phyloP scores from a whole-genome alignment of 1,284 basidiomycete genomes.

The Volvariella surrecta region DNA sequence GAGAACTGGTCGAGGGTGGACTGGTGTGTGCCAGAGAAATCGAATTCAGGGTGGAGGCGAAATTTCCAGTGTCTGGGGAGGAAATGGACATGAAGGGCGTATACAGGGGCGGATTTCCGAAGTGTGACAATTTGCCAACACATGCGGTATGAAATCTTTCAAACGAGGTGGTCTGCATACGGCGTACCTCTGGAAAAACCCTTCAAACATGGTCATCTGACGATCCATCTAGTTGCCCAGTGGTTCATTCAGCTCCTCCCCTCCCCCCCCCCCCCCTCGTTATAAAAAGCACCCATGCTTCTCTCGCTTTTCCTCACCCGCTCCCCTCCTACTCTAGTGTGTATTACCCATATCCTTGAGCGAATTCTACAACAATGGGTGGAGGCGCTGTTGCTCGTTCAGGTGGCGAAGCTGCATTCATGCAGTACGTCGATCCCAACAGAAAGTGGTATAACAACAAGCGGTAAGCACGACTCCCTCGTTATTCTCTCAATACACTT shows the following conservation, averaged over 20 bases:
- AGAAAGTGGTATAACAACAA: constrained; percentile 69
- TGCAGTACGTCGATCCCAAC: constrained; percentile 52
- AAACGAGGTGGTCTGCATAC: constrained; percentile 6
- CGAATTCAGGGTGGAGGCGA: no score
- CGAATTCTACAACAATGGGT: constrained; percentile 23
- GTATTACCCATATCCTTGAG: constrained; percentile 6
- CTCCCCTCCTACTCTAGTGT: constrained; percentile 14
- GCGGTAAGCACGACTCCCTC: constrained; percentile 31
- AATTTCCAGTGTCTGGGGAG: no score
- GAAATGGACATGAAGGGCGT: no score
- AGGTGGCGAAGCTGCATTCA: constrained; percentile 30
- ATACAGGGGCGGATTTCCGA: no score
- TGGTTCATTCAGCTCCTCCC: constrained; percentile 19
- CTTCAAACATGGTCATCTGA: constrained; percentile 20
- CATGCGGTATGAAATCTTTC: no score
- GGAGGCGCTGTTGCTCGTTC: constrained; percentile 41
- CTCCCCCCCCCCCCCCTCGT: constrained; percentile 7
- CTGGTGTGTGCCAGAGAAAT: no score
- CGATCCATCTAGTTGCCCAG: constrained; percentile 14
- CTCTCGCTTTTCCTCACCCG: constrained; percentile 19
- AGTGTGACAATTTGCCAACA: no score
- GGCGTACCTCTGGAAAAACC: constrained; percentile 39
- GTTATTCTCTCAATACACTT: constrained; percentile 5
- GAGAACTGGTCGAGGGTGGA: no score
- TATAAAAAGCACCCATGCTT: constrained; percentile 16